Percentiles rank a stretch among this genome's conserved stretches.
Conservation (phyloP, 495 filamentous ascomycete genomes). For the Saxophila tyrrhenica region DNA sequence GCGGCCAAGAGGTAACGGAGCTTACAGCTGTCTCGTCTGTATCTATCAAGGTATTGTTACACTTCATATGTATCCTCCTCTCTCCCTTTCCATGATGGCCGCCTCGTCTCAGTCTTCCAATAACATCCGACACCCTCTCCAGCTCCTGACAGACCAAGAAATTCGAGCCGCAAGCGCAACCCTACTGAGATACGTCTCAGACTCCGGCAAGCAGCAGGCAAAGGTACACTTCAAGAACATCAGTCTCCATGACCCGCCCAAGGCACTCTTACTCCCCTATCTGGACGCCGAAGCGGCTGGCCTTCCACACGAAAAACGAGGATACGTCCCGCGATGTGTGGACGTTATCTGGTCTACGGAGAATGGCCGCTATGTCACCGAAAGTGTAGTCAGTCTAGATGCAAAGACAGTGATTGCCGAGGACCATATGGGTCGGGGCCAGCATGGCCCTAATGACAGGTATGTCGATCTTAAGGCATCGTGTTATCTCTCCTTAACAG, state of each 20-base stretch:
- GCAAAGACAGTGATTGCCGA: conserved; percentile 4
- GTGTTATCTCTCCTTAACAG: too few species aligned
- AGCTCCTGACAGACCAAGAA: neutral
- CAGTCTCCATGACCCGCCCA: conserved; percentile 16
- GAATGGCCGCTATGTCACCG: conserved; percentile 6
- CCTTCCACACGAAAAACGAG: neutral
- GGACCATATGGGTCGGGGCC: neutral
- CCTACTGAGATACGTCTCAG: neutral
- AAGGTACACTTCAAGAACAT: conserved; percentile 13
- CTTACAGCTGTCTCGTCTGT: too few species aligned
- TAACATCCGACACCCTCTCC: neutral
- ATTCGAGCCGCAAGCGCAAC: neutral
- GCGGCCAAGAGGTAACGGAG: too few species aligned
- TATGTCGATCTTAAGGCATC: neutral
- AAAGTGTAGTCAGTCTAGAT: conserved; percentile 12
- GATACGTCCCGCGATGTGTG: conserved; percentile 13
- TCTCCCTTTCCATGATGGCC: neutral
- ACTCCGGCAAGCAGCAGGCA: neutral
- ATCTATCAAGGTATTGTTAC: neutral
- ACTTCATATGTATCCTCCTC: neutral
- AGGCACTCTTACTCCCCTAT: conserved; percentile 14
- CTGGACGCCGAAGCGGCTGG: conserved; percentile 16
- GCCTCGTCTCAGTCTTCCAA: neutral
- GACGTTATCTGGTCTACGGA: conserved; percentile 9
- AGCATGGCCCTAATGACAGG: conserved; percentile 14